Base-by-base conservation (phyloP, 2,329 filamentous ascomycete species). In the Colletotrichum cereale region DNA sequence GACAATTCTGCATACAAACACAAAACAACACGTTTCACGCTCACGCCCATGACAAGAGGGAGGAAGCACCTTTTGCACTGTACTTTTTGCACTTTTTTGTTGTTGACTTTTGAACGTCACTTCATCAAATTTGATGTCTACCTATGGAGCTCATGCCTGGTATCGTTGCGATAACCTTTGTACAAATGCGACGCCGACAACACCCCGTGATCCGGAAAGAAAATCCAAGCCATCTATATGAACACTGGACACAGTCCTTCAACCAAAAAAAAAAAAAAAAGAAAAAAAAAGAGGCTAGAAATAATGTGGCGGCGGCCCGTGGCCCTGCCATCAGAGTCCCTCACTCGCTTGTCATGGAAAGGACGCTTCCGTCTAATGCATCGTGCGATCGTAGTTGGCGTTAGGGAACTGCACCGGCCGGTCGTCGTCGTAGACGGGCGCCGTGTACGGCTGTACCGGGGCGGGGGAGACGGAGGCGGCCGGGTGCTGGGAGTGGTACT, bases 391-490 rank as follows among this genome's bases (percentile, higher is more conserved):
- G 77, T 91, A 91, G 77, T 89, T 86, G 44, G 78, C 89, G 26
- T 81, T 79, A 2, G 89, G 89, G 77, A 91, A 91, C 65, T 86
- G 84, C 26, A 82, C 86, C 0, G 87, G 86, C 70, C 79, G 77
- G 62, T 82, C 79, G 63, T 86, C 83, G 26, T 72, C 71, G 24
- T 83, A 79, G 5, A 81, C 80, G 7, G 82, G 82, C 10, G 81
- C 81, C 47, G 66, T 31, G 61, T 47, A 62, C 21, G 61, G 74
- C 50, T 79, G 80, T 26, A 77, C 71, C 65, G 79, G 75, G 68
- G 72, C 79, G 76, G 42, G 75, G 76, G 75, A 36, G 73, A 77
- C 66, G 71, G 79, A 72, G 74, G 76, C 21, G 73, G 75, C 24
- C 69, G 75, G 73, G 78, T 82, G 75, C 80, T 80, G 69, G 63